Evolutionary conservation across 1,139 yeast genomes (phyloP).

Genomic region (Blastobotrys capitulatus): DNA sequence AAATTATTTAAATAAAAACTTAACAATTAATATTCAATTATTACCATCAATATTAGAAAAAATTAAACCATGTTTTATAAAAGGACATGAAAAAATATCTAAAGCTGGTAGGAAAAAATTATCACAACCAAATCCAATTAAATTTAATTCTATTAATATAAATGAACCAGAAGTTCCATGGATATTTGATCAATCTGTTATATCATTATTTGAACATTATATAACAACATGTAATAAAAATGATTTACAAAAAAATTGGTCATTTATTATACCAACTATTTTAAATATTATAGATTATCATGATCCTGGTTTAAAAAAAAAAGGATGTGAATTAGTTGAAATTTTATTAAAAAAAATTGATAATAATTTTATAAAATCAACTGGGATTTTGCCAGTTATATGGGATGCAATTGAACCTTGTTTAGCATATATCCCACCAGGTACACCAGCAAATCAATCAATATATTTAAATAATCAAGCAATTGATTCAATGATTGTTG

Average conservation of each 20-base stretch:
- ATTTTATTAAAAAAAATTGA: constrained; percentile 27
- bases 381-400: constrained; percentile 44
- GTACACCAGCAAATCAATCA: constrained; percentile 13
- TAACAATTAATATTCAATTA: no score
- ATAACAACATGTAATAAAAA: constrained; percentile 23
- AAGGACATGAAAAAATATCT: constrained; percentile 10
- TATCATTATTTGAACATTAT: constrained; percentile 33
- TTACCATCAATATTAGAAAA: not conserved
- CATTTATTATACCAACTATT: constrained; percentile 44
- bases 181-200: constrained; percentile 30
- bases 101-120: constrained; percentile 18
- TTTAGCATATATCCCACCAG: constrained; percentile 24
- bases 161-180: constrained; percentile 25
- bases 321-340: constrained; percentile 39
- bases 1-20: not conserved
- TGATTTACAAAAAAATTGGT: constrained; percentile 36
- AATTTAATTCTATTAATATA: constrained; percentile 6
- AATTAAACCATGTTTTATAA: not conserved
- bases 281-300: constrained; percentile 49
- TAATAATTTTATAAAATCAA: constrained; percentile 27
- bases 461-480: constrained; percentile 12
- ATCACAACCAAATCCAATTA: constrained; percentile 3
- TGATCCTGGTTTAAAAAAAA: constrained; percentile 41
- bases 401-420: constrained; percentile 33
- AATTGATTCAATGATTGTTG: constrained; percentile 15